phyloP scores from a whole-genome alignment of 2,329 filamentous ascomycete genomes.

The Byssoonygena ceratinophila region DNA sequence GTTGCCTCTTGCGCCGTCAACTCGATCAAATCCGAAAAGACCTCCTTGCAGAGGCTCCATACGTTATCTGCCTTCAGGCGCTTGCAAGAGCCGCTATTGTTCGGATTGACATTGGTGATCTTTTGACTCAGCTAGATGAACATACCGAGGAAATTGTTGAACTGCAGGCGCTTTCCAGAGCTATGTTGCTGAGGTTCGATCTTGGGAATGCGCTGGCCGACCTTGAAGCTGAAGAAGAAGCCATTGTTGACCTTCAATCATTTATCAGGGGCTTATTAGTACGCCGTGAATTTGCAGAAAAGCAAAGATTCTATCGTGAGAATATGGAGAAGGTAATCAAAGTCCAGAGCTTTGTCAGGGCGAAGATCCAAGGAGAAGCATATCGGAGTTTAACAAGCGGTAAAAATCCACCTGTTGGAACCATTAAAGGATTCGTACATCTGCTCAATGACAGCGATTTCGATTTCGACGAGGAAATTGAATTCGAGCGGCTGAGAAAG shows the following conservation, averaged over 20 bases:
- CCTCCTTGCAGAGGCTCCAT: slow-evolving; percentile 25
- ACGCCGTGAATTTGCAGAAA: slow-evolving; percentile 65
- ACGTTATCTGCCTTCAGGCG: slow-evolving; percentile 31
- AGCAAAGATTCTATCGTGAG: slow-evolving; percentile 77
- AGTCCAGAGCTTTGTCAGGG: slow-evolving; percentile 91
- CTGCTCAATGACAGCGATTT: slow-evolving; percentile 96
- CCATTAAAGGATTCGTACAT: slow-evolving; percentile 96
- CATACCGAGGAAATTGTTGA: slow-evolving; percentile 56
- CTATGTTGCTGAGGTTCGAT: slow-evolving; percentile 64
- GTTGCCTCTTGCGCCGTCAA: slow-evolving; percentile 28
- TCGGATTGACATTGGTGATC: slow-evolving; percentile 33
- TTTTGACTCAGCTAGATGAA: slow-evolving; percentile 60
- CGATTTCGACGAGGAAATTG: slow-evolving; percentile 96
- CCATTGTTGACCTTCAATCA: slow-evolving; percentile 63
- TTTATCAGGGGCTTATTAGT: slow-evolving; percentile 63
- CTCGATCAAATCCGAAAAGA: slow-evolving; percentile 24
- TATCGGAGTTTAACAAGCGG: slow-evolving; percentile 95
- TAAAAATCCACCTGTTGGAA: slow-evolving; percentile 92
- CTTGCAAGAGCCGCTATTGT: slow-evolving; percentile 33
- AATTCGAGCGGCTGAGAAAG: slow-evolving; percentile 89
- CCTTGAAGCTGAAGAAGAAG: slow-evolving; percentile 73
- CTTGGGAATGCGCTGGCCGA: slow-evolving; percentile 65
- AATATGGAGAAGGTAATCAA: slow-evolving; percentile 99
- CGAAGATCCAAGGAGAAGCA: slow-evolving; percentile 89
- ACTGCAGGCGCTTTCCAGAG: slow-evolving; percentile 66